phyloP scores from a whole-genome alignment of 2,329 filamentous ascomycete species.

The Fusarium sororula region DNA sequence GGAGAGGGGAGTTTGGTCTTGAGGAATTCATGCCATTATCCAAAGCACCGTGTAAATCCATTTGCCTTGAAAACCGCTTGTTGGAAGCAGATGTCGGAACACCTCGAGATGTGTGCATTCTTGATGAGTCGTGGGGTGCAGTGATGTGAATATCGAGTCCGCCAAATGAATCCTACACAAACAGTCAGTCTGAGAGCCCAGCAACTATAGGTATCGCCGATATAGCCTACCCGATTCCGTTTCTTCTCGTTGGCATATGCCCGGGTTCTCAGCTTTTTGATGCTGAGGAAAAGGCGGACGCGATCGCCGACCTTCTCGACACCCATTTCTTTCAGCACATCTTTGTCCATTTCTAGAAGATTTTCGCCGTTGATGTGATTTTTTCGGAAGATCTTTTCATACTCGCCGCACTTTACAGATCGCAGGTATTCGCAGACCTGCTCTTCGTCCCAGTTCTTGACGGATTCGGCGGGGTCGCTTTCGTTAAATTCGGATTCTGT shows the following conservation, averaged over 20 bases:
- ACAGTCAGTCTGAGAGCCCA: constrained; percentile 11
- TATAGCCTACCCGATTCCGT: constrained; percentile 77
- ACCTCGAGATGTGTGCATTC: constrained; percentile 66
- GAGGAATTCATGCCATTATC: constrained; percentile 66
- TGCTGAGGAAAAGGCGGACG: constrained; percentile 86
- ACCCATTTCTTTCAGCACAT: constrained; percentile 95
- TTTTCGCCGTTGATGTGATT: constrained; percentile 99
- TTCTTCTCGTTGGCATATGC: constrained; percentile 81
- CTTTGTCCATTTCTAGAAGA: constrained; percentile 95
- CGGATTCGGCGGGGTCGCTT: constrained; percentile 76
- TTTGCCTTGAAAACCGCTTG: constrained; percentile 72
- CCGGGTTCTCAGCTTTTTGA: constrained; percentile 83
- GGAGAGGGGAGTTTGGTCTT: constrained; percentile 74
- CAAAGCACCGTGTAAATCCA: constrained; percentile 58
- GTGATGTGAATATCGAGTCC: constrained; percentile 73
- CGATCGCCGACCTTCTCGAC: constrained; percentile 98
- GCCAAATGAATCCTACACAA: constrained; percentile 79
- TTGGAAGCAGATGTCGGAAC: constrained; percentile 52
- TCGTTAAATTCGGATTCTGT: constrained; percentile 95
- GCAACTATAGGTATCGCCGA: background rate
- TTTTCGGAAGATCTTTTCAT: constrained; percentile 86
- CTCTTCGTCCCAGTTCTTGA: constrained; percentile 90
- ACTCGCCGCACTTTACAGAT: constrained; percentile 92
- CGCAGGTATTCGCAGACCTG: constrained; percentile 90
- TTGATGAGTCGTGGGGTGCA: constrained; percentile 55